Evolutionary conservation across 352 stramenopile genomes (phyloP), one percentile per base, ranked within the genome.

Genomic region (Thalassiosira hispida): DNA sequence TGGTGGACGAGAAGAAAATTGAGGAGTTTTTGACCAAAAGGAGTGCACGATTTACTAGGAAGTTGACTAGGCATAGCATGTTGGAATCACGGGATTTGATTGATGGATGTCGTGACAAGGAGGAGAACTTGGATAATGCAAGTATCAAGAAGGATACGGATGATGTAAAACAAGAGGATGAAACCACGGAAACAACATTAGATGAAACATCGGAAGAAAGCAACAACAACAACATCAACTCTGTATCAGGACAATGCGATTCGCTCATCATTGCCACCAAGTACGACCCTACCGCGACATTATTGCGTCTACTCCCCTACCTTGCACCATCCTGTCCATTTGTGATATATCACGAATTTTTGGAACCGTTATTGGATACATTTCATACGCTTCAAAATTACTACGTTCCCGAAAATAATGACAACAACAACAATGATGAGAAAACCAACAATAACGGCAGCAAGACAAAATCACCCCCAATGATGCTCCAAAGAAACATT

Each of bases 271-370:
- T 98, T 55, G 95, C 94, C 16, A 91, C 89, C 12, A 91, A 96
- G 67, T 98, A 97, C 84, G 94, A 98, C 77, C 95, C 96, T 5
- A 93, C 95, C 69, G 83, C 80, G 31, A 84, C 96, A 38, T 78
- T 98, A 5, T 81, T 97, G n/a, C 82, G 88, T 33, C 68, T 98
- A 52, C 77, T 98, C 47, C 94, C 94, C 22, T 97, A 96, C 73
- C 86, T 98, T 27, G 92, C 87, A 23, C 91, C 92, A 18, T 97
- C 94, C 3, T 96, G 95, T 64, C 95, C 96, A 1, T 98, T 98
- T 84, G 95, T 98, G n/a, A 87, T 98, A 18, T 98, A 96, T 88
- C 97, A 90, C 35, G 96, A 98, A 88, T 97, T 96, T 79, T 88
- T 98, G 3, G 87, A 97, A 88, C 95, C 96, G 0, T 87, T 98